Evolutionary conservation across 805 yeast species (phyloP).

Genomic region (Kuraishia borneana): DNA sequence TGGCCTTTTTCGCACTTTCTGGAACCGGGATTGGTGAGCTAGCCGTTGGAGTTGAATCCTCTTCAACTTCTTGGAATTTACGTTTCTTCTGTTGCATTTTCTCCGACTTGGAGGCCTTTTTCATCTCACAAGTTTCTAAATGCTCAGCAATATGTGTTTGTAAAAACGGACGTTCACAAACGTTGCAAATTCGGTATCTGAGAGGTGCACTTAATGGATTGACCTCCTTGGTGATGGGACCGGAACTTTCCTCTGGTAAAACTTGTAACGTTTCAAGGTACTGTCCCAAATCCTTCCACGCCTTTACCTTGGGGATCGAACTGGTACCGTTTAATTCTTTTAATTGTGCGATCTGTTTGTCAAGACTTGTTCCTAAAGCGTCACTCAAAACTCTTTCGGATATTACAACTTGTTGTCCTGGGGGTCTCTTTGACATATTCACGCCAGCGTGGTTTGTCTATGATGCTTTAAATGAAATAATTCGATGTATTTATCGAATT

Average conservation of each 20-base stretch:
- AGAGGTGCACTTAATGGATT: slow-evolving; percentile 27
- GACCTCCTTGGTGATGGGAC: slow-evolving; percentile 5
- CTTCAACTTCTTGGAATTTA: background rate
- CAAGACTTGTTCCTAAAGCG: background rate
- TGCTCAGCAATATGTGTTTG: slow-evolving; percentile 25
- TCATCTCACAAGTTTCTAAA: slow-evolving; percentile 24
- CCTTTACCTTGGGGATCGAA: background rate
- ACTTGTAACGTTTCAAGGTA: slow-evolving; percentile 19
- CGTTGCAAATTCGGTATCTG: slow-evolving; percentile 34
- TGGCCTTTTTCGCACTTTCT: slow-evolving; percentile 6
- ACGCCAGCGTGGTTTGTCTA: no score
- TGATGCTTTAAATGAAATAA: no score
- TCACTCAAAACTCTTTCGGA: background rate
- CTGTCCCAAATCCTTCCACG: slow-evolving; percentile 24
- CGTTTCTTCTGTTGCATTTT: slow-evolving; percentile 4
- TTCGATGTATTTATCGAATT: no score
- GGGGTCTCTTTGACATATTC: slow-evolving; percentile 4
- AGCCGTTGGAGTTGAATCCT: no score
- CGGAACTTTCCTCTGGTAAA: slow-evolving; percentile 4
- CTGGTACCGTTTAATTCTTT: background rate
- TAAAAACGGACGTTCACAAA: slow-evolving; percentile 34
- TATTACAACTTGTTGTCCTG: slow-evolving; percentile 1
- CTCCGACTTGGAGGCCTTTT: slow-evolving; percentile 18
- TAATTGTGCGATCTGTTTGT: slow-evolving; percentile 1
- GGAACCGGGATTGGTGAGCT: slow-evolving; percentile 1